A percentile compares a stretch with the other conserved stretches of the same genome.
Evolutionary conservation across 2,329 filamentous ascomycete genomes (phyloP).

Genomic region (Dothideomycetes sp.): DNA sequence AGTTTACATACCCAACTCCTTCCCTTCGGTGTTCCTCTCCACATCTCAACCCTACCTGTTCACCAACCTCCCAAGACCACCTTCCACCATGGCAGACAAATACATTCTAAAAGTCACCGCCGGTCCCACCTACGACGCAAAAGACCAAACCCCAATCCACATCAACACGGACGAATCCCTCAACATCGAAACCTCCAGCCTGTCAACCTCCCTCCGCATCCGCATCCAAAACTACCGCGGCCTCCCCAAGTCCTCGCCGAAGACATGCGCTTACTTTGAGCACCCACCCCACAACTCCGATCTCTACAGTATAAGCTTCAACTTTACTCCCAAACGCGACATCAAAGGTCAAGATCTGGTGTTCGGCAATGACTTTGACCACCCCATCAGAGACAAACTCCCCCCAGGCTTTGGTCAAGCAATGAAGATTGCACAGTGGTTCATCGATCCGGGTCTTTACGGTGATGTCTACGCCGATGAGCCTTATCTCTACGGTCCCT

Average conservation of each 20-base stretch:
- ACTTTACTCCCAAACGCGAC: constrained; percentile 60
- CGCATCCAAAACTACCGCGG: constrained; percentile 60
- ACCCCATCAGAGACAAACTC: constrained; percentile 74
- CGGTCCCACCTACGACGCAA: constrained; percentile 62
- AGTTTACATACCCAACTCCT: too few relatives aligned
- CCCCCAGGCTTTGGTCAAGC: constrained; percentile 81
- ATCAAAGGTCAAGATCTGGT: constrained; percentile 67
- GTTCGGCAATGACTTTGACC: constrained; percentile 93
- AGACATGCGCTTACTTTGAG: constrained; percentile 68
- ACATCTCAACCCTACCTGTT: too few relatives aligned
- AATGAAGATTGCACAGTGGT: constrained; percentile 78
- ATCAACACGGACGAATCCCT: constrained; percentile 63
- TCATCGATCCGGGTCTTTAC: constrained; percentile 82
- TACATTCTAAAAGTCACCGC: constrained; percentile 78
- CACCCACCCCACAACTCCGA: constrained; percentile 60
- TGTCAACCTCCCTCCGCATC: constrained; percentile 62
- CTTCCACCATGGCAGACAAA: constrained; percentile 47
- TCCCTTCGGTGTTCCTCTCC: too few relatives aligned
- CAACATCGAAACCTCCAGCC: constrained; percentile 52
- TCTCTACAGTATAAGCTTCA: constrained; percentile 76
- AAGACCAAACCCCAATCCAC: constrained; percentile 62
- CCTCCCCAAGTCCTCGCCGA: constrained; percentile 61
- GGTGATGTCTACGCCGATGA: constrained; percentile 81
- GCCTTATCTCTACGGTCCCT: constrained; percentile 78
- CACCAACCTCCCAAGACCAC: too few relatives aligned